A percentile compares a stretch with the other conserved stretches of the same genome.
Conservation (phyloP, 2,329 filamentous ascomycete species). For the Monosporascus cannonballus region DNA sequence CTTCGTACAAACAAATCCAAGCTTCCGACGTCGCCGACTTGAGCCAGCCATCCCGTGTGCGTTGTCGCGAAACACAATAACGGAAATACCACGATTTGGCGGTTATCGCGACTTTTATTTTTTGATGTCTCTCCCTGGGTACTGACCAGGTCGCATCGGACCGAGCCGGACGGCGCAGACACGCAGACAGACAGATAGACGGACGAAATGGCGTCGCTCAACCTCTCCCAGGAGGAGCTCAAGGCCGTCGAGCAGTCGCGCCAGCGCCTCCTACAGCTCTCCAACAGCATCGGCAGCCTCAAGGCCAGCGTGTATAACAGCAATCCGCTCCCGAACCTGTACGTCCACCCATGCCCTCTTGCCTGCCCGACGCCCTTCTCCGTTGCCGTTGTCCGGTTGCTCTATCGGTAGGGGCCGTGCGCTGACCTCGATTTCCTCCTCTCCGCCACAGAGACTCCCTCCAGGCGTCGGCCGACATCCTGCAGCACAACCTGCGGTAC, state of each 20-base stretch:
- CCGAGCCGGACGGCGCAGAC: no score
- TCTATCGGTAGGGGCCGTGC: no score
- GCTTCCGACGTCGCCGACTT: no score
- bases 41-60: no score
- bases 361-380: background rate
- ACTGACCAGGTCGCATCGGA: no score
- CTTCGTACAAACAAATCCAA: no score
- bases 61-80: no score
- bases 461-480: slow-evolving; percentile 64
- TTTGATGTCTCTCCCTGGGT: no score
- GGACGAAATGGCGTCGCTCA: slow-evolving; percentile 35
- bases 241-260: slow-evolving; percentile 67
- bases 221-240: slow-evolving; percentile 51
- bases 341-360: slow-evolving; percentile 17
- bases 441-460: slow-evolving; percentile 53
- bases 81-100: no score
- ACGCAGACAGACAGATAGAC: no score
- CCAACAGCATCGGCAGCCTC: slow-evolving; percentile 61
- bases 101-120: no score
- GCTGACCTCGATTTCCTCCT: no score
- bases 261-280: slow-evolving; percentile 61
- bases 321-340: slow-evolving; percentile 64
- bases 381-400: background rate
- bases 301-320: slow-evolving; percentile 52
- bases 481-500: slow-evolving; percentile 63